Base-by-base conservation (phyloP, 352 stramenopile species). In the Thraustotheca clavata region DNA sequence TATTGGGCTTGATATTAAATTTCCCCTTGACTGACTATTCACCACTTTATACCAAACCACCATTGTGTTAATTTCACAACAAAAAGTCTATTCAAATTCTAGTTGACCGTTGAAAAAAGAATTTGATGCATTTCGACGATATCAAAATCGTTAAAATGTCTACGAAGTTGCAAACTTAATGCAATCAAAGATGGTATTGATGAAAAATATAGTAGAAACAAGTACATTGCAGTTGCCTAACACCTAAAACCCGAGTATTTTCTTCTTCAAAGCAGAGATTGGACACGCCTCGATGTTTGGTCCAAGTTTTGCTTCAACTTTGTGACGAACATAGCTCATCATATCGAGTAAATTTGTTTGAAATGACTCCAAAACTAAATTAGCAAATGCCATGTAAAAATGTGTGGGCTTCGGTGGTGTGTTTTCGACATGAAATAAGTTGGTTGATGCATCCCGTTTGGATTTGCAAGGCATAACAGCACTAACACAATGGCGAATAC, bases 381-480 rank as follows among this genome's bases (percentile, higher is more conserved):
- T 29, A 4, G 52, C 52, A 61, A 61, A 61, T 14, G 29, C 52
- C 34, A 61, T 33, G 20, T 61, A 35, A n/a, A n/a, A 14, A 9
- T 38, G 9, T 60, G 50, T 20, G 29, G 22, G 12, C 8, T 12
- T 41, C 49, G 8, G 12, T 12, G 24, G 12, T 59, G 49, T 6
- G 12, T 12, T 59, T 33, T 29, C 16, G 12, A 12, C n/a, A 29
- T 16, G 49, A 32, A 34, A 43, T 34, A 41, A 41, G 16, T 16
- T 57, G 6, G 49, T 4, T 7, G 49, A 3, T n/a, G 29, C 29
- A 22, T 47, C 7, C 4, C 33, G 52, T 7, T 4, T 16, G 4
- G 52, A n/a, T 18, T 48, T 61, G 52, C 52, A 48, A 7, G 52
- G 33, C 33, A 61, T 26, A 6, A 40, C 24, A 22, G 24, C 52